Conservation (phyloP, 2,329 filamentous ascomycete genomes). For the Aspergillus pseudoterreus region DNA sequence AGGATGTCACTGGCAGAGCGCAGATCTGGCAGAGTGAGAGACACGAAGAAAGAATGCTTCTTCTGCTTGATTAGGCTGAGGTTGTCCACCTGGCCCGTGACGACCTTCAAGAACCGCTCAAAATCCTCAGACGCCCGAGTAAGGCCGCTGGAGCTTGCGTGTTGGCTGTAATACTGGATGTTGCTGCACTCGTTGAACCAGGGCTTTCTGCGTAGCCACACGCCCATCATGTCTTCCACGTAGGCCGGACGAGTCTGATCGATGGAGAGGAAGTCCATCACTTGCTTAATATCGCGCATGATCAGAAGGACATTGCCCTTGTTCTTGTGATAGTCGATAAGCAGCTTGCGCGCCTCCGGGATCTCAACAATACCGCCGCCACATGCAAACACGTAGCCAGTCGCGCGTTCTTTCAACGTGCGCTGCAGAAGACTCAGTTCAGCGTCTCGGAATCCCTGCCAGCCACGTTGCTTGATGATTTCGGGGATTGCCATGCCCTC, state of each 20-base stretch:
- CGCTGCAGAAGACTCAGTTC: slow-evolving; percentile 72
- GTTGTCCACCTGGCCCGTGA: slow-evolving; percentile 58
- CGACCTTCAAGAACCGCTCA: slow-evolving; percentile 64
- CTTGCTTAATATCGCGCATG: slow-evolving; percentile 79
- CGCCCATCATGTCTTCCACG: slow-evolving; percentile 83
- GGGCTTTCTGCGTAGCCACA: slow-evolving; percentile 82
- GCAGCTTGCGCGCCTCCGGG: slow-evolving; percentile 70
- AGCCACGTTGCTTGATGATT: slow-evolving; percentile 73
- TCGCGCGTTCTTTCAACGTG: slow-evolving; percentile 69
- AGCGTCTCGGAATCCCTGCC: slow-evolving; percentile 80
- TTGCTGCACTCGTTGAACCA: slow-evolving; percentile 95
- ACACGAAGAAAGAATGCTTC: slow-evolving; percentile 83
- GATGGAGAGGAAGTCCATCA: slow-evolving; percentile 81
- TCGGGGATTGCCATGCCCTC: slow-evolving; percentile 77
- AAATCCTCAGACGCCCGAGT: slow-evolving; percentile 64
- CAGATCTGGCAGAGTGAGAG: slow-evolving; percentile 77
- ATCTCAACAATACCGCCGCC: slow-evolving; percentile 91
- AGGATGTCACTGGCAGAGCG: slow-evolving; percentile 61
- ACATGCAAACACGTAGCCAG: slow-evolving; percentile 82
- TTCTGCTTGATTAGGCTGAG: slow-evolving; percentile 60
- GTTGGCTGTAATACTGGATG: slow-evolving; percentile 84
- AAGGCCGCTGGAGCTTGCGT: slow-evolving; percentile 49
- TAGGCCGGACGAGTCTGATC: slow-evolving; percentile 93
- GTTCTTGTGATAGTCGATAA: slow-evolving; percentile 67
- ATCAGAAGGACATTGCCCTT: slow-evolving; percentile 85